Conservation (phyloP, 2,329 filamentous ascomycete genomes). For the Fusarium metavorans region DNA sequence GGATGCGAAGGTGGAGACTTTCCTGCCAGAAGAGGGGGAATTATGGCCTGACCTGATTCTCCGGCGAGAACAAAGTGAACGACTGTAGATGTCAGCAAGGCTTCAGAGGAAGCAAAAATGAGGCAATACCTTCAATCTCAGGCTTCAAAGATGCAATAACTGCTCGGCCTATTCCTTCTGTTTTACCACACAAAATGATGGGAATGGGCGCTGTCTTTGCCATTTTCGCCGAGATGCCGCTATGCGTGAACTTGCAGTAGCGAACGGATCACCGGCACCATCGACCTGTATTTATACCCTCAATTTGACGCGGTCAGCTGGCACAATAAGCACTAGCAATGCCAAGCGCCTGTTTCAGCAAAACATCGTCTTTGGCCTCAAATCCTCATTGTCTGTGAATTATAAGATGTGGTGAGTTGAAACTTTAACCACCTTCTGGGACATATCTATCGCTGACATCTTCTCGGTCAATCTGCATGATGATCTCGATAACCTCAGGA, state of each 20-base stretch:
- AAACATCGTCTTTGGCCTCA: not conserved
- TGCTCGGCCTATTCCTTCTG: slow-evolving; percentile 14
- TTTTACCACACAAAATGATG: slow-evolving; percentile 31
- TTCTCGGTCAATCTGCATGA: not conserved
- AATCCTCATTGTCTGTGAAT: not conserved
- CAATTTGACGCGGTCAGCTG: not conserved
- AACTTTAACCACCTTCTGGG: not conserved
- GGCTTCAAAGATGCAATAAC: slow-evolving; percentile 26
- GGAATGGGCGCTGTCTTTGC: not conserved
- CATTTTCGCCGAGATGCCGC: not conserved
- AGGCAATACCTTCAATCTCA: slow-evolving; percentile 20
- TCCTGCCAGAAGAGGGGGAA: slow-evolving; percentile 6
- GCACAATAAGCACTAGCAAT: not conserved
- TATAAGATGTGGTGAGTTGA: not conserved
- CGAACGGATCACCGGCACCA: not conserved
- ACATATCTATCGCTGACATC: not conserved
- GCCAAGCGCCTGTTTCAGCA: not conserved
- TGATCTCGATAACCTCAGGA: slow-evolving; percentile 9
- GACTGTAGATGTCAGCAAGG: not conserved
- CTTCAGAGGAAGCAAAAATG: accelerated
- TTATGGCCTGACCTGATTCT: slow-evolving; percentile 19
- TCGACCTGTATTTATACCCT: not conserved
- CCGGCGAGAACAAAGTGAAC: slow-evolving; percentile 28
- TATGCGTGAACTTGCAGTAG: not conserved
- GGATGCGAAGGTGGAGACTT: not conserved